phyloP scores from a whole-genome alignment of 176 grass and related monocot genomes.

The Triticum turgidum region DNA sequence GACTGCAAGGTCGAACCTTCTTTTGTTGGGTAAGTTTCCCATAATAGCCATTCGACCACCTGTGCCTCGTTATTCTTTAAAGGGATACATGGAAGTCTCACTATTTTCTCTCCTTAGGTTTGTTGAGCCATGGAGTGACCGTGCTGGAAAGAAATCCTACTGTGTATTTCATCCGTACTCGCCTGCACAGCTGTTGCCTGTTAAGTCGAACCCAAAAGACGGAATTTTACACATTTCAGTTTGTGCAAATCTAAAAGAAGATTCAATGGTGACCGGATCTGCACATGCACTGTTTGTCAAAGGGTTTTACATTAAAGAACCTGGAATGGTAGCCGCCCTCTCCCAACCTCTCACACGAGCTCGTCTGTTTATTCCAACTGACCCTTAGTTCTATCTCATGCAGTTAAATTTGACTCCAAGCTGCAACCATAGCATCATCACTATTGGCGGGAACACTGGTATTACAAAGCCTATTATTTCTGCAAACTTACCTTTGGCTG shows the following conservation, averaged over 20 bases:
- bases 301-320: conserved; percentile 62
- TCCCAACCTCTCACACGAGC: not conserved
- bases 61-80: conserved; percentile 5
- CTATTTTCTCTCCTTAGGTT: conserved; percentile 40
- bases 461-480: conserved; percentile 15
- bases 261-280: conserved; percentile 64
- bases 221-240: conserved; percentile 58
- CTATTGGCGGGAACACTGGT: conserved; percentile 76
- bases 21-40: conserved; percentile 73
- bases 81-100: not conserved
- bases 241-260: conserved; percentile 62
- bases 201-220: conserved; percentile 48
- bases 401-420: conserved; percentile 71
- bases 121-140: conserved; percentile 71
- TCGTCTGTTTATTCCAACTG: not conserved
- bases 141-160: conserved; percentile 53
- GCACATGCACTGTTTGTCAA: conserved; percentile 62
- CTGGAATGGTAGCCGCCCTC: conserved; percentile 44
- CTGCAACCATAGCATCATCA: conserved; percentile 58
- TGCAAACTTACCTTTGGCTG: conserved; percentile 7
- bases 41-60: not conserved
- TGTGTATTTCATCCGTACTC: conserved; percentile 80
- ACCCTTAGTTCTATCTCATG: conserved; percentile 30
- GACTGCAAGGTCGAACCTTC: conserved; percentile 80
- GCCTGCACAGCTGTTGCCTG: conserved; percentile 55